Evolutionary conservation across 2,329 filamentous ascomycete genomes (phyloP).

Genomic region (Exserohilum turcica): DNA sequence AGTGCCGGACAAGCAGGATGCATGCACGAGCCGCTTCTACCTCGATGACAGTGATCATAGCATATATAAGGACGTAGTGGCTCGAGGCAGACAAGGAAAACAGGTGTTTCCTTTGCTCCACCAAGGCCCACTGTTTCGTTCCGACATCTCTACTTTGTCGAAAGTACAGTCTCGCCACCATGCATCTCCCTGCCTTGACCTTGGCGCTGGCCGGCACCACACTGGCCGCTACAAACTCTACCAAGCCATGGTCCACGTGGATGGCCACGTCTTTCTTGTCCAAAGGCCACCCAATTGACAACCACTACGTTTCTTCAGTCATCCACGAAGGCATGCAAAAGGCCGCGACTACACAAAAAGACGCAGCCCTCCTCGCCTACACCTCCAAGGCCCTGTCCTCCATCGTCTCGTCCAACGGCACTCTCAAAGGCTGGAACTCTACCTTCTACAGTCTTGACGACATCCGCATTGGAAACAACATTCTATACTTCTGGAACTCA

Average conservation of each 20-base stretch:
- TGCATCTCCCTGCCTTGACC: slow-evolving; percentile 33
- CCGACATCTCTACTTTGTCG: slow-evolving; percentile 5
- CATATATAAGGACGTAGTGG: slow-evolving; percentile 13
- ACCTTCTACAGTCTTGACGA: slow-evolving; percentile 56
- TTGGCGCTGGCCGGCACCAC: slow-evolving; percentile 29
- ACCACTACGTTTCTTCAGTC: slow-evolving; percentile 54
- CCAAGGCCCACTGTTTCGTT: slow-evolving; percentile 2
- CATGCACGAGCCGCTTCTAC: neutral
- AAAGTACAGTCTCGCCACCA: slow-evolving; percentile 21
- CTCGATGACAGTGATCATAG: neutral
- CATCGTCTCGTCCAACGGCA: slow-evolving; percentile 56
- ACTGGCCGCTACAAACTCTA: slow-evolving; percentile 29
- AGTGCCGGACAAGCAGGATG: slow-evolving; percentile 2
- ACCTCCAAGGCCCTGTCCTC: slow-evolving; percentile 55
- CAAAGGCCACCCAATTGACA: slow-evolving; percentile 48
- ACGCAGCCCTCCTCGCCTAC: slow-evolving; percentile 53
- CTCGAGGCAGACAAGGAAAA: neutral
- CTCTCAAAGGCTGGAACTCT: slow-evolving; percentile 54
- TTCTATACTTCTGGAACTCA: slow-evolving; percentile 57
- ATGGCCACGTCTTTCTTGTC: slow-evolving; percentile 57
- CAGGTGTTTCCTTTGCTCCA: neutral
- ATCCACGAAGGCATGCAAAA: slow-evolving; percentile 56
- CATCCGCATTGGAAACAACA: slow-evolving; percentile 59
- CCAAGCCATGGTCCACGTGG: slow-evolving; percentile 44
- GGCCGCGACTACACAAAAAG: slow-evolving; percentile 51